Evolutionary conservation across 768 basidiomycete species (phyloP).

Genomic region (Lactarius pseudohatsudake): DNA sequence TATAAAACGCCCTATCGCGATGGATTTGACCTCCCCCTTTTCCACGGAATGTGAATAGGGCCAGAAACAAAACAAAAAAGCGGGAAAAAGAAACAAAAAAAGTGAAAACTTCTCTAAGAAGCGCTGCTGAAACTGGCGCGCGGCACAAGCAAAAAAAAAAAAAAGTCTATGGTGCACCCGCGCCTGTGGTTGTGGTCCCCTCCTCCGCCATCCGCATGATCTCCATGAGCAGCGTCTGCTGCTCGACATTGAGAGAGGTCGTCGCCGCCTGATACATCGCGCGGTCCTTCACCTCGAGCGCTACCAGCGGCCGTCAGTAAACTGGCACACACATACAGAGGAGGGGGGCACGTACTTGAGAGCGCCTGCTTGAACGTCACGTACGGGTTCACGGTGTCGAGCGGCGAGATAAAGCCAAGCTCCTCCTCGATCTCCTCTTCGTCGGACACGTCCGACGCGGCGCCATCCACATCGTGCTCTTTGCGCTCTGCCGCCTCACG

Average conservation of each 20-base stretch:
- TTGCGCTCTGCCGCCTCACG: constrained; percentile 57
- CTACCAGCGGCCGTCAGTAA: constrained; percentile 38
- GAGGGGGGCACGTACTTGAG: constrained; percentile 51
- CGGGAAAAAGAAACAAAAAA: background rate
- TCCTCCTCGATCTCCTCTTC: constrained; percentile 74
- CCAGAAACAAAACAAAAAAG: background rate
- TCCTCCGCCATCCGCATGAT: constrained; percentile 53
- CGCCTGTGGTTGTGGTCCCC: background rate
- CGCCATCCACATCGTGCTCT: constrained; percentile 27
- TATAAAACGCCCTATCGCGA: background rate
- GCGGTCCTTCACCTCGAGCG: constrained; percentile 73
- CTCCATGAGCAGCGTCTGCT: constrained; percentile 82
- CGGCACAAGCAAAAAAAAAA: background rate
- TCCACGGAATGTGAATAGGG: background rate
- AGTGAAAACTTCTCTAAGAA: background rate
- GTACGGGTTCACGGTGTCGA: constrained; percentile 80
- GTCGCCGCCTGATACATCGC: constrained; percentile 70
- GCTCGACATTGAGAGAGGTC: constrained; percentile 67
- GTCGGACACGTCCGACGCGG: constrained; percentile 38
- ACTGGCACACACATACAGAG: background rate
- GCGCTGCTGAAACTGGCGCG: background rate
- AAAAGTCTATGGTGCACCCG: constrained; percentile 3
- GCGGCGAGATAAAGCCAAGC: constrained; percentile 79
- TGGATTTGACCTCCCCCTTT: background rate
- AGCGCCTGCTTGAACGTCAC: constrained; percentile 74